Conservation (phyloP, 1,284 basidiomycete species). For the Pyrrhoderma lamaoense region DNA sequence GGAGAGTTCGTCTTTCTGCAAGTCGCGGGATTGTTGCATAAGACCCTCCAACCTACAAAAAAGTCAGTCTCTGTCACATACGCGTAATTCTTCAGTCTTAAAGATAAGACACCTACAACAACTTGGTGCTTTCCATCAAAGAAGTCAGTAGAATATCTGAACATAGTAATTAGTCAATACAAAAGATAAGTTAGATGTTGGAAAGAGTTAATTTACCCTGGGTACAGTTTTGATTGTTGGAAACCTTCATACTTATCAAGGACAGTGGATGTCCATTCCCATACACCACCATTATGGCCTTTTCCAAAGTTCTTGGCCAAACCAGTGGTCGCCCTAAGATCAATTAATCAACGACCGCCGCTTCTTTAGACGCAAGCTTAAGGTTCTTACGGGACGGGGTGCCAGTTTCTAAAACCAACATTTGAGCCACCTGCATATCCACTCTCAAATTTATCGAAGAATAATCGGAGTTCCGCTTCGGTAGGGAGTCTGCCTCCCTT, state of each 20-base stretch:
- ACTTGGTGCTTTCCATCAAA: conserved; percentile 81
- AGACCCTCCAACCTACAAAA: conserved; percentile 76
- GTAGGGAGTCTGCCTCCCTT: conserved; percentile 90
- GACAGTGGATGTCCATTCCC: conserved; percentile 93
- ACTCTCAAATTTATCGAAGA: conserved; percentile 63
- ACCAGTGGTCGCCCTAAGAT: conserved; percentile 54
- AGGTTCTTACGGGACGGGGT: conserved; percentile 73
- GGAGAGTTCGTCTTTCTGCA: conserved; percentile 64
- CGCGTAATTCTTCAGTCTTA: neutral
- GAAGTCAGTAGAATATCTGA: conserved; percentile 80
- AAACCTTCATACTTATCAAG: conserved; percentile 75
- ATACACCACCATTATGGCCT: conserved; percentile 92
- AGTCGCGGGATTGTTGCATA: conserved; percentile 82
- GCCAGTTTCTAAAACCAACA: conserved; percentile 88
- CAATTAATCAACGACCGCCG: neutral
- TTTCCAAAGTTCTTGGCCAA: conserved; percentile 37
- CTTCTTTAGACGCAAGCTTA: neutral
- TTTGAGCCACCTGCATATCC: conserved; percentile 75
- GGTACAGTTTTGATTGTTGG: conserved; percentile 69
- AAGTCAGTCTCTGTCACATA: neutral
- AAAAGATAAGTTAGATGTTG: neutral
- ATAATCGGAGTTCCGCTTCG: conserved; percentile 79
- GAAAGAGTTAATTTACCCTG: conserved; percentile 46
- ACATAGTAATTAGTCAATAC: neutral
- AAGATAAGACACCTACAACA: conserved; percentile 51